Evolutionary conservation across 75 land plant genomes (phyloP), one percentile per base, ranked within the genome.

Genomic region (Pinus taeda): DNA sequence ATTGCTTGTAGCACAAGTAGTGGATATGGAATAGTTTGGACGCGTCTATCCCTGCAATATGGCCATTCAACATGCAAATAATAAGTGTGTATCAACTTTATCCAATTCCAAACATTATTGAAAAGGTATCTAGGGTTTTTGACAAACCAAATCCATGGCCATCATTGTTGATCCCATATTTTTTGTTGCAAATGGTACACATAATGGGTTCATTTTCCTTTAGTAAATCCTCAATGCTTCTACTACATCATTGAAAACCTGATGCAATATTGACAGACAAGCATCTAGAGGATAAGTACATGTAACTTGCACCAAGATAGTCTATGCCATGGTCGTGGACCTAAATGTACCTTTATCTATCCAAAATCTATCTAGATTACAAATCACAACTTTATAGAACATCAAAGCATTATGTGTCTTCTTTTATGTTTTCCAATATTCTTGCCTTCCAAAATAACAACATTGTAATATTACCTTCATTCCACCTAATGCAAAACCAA

Each of bases 1-100:
- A 76, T 85, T 87, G 84, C 89, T 81, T 37, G 89, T 87, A 11
- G 88, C 88, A 82, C 88, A 87, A 37, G 88, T 86, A 49, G 88
- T 79, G 12, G 88, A 75, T 4, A 86, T 86, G 58, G 86, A 79
- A 76, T 86, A 86, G 53, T 77, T 87, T 24, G 88, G 84, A 37
- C 89, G 84, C 84, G 81, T 85, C 79, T 80, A 78, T 33, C 88
- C 84, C 86, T 84, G 84, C 37, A 65, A 57, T 78, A 20, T 9
- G n/a, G 13, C 55, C 55, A 42, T 69, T 33, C 72, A n/a, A 22
- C 42, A 42, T 20, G 72, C 72, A 69, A 42, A 49, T 36, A 77
- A 49, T 36, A 77, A 62, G 70, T 8, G 14, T 42, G 53, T 17
- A 78, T 49, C 30, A 15, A 33, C 24, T 55, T 39, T 60, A 9